phyloP scores from a whole-genome alignment of 192 early-diverging fungal species.

The Gonapodya sp. region DNA sequence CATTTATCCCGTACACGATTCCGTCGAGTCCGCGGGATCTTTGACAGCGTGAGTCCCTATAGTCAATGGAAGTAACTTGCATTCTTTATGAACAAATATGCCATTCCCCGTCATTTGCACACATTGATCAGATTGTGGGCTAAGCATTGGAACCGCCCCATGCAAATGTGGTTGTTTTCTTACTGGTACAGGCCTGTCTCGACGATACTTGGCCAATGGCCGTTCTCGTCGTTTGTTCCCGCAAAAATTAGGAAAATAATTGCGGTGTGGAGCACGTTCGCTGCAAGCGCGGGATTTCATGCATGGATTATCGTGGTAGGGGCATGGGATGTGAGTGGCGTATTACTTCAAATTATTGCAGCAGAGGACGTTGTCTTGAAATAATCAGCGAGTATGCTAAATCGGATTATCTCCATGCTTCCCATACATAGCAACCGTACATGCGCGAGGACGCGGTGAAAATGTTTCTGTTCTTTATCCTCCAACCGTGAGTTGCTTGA shows the following conservation, averaged over 20 bases:
- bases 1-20: not conserved
- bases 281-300: not conserved
- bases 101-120: not conserved
- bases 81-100: not conserved
- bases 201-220: not conserved
- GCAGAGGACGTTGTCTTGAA: too few relatives aligned
- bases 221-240: not conserved
- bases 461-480: not conserved
- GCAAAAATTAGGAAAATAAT: not conserved
- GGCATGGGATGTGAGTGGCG: not conserved
- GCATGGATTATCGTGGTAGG: not conserved
- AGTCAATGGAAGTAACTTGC: not conserved
- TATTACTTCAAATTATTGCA: too few relatives aligned
- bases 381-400: not conserved
- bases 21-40: not conserved
- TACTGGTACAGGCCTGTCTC: not conserved
- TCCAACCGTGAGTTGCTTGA: not conserved
- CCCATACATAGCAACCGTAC: not conserved
- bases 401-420: not conserved
- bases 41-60: not conserved
- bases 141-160: not conserved
- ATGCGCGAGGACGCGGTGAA: not conserved
- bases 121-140: not conserved
- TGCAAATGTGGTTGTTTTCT: not conserved
- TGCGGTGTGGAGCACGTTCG: not conserved